phyloP scores from a whole-genome alignment of 345 rosid genomes.

The Iberis pinnata region DNA sequence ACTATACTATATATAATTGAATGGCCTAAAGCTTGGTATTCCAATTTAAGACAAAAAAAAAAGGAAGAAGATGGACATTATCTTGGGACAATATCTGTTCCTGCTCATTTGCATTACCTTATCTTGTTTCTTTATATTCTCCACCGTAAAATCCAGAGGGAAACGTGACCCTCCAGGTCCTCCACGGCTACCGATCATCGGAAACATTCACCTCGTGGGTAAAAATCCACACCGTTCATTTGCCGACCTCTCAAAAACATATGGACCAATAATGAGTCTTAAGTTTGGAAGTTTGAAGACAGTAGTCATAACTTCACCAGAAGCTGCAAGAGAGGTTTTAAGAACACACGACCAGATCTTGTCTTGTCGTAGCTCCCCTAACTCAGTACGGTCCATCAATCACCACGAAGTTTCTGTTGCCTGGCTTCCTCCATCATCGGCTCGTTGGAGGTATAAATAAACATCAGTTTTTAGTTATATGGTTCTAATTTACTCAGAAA shows the following conservation, averaged over 20 bases:
- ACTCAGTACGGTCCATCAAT: conserved; percentile 8
- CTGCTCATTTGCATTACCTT: conserved; percentile 4
- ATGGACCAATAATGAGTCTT: conserved; percentile 42
- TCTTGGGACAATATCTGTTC: conserved; percentile 9
- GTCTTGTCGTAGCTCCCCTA: conserved; percentile 18
- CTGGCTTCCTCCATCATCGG: conserved; percentile 23
- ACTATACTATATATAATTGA: no score
- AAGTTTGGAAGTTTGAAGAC: conserved; percentile 21
- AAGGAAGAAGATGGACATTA: conserved; percentile 13
- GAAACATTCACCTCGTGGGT: conserved; percentile 39
- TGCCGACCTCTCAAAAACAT: conserved; percentile 29
- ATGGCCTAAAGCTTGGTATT: not conserved
- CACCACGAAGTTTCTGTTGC: conserved; percentile 24
- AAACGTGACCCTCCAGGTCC: conserved; percentile 29
- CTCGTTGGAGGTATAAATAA: conserved; percentile 40
- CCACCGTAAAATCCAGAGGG: conserved; percentile 1
- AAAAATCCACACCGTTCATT: conserved; percentile 32
- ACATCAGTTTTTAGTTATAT: no score
- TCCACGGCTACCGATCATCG: conserved; percentile 30
- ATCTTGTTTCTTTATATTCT: conserved; percentile 11
- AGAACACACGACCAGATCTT: conserved; percentile 31
- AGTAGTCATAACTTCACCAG: conserved; percentile 24
- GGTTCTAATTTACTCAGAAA: no score
- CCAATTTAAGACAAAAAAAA: not conserved
- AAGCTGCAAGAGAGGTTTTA: conserved; percentile 25